Base-by-base conservation (phyloP, 2,329 filamentous ascomycete genomes). In the Cercospora beticola region DNA sequence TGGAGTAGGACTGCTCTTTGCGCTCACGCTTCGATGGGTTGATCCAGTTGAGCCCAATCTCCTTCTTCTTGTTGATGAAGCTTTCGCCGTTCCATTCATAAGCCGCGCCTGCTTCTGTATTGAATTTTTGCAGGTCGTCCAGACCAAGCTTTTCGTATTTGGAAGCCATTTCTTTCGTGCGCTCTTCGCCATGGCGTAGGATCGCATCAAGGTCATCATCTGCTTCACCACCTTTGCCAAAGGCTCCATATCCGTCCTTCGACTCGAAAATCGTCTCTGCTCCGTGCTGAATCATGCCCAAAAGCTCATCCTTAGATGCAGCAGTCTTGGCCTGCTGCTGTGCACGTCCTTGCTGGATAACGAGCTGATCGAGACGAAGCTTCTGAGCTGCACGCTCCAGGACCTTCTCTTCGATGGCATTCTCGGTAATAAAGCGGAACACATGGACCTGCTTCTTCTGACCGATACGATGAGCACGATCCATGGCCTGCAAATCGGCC, bases 71-170 rank as follows among this genome's bases (percentile, higher is more conserved):
- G 68, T 91, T 92, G 64, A 93, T 92, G 79, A 99, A 99, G 76
- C 94, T 94, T 81, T 98, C 90, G 58, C 95, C 95, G 72, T 99
- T 99, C 96, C 96, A 99, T 78, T 98, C 95, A 76, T 99, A 99
- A 0, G 96, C 94, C 33, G 70, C 73, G 9, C 70, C 70, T 65
- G 93, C 97, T 76, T 99, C 95, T 0, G 94, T 97, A 0, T 91
- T 95, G 81, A 99, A 99, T 78, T 98, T 98, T 78, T 99, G 95
- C 54, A 99, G 82, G 74, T 99, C 95, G 78, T 99, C 95, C 31
- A 99, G 91, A 72, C 96, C 95, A 49, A 99, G 89, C 79, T 97
- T 97, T 79, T 98, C 95, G 76, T 98, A 99, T 80, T 93, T 94
- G 73, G 92, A 90, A 78, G 93, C 98, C 52, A 99, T 86, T 79